Base-by-base conservation (phyloP, 1,139 yeast species). In the Hanseniaspora uvarum region DNA sequence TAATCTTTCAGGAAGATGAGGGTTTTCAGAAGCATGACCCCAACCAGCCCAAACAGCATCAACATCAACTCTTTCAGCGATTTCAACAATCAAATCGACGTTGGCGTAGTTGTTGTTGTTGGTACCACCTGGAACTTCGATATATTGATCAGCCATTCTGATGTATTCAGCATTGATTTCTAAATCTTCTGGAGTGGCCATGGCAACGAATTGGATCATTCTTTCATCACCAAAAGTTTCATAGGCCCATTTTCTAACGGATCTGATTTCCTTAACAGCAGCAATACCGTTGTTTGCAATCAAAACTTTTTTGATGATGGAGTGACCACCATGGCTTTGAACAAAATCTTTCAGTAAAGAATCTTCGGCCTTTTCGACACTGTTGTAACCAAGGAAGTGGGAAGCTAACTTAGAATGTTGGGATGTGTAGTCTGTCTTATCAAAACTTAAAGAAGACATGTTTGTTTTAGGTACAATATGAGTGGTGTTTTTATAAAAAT, bases 11-110 rank as follows among this genome's bases (percentile, higher is more conserved):
- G 99, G 99, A 61, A 92, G 79, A 56, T 76, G 70, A 18, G 99
- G 99, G 72, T 94, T 92, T 72, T 92, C 99, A 24, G 96, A 86
- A 38, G 99, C 99, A 68, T 94, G 98, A 63, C 99, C 99, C 97
- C 97, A 85, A 62, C 99, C 99, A 36, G 99, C 98, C 99, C 99
- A 92, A 57, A 92, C 99, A 26, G 98, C 99, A 68, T 92, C 95
- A 56, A 86, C 97, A 60, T 87, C 80, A 52, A 95, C 83, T 72
- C 96, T 83, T 73, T 92, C 98, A 43, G 99, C 99, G 56, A 92
- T 76, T 65, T 92, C 99, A 51, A 92, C 96, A 70, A 92, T 92
- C 60, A 92, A 76, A 62, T 94, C 98, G 58, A 92, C 99, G 66
- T 92, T 92, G 63, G 99, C 98, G 68, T 89, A 89, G 71, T 92